A percentile compares a stretch with the other conserved stretches of the same genome.
Evolutionary conservation across 176 grass and related monocot genomes (phyloP).

Genomic region (Carex pumila): DNA sequence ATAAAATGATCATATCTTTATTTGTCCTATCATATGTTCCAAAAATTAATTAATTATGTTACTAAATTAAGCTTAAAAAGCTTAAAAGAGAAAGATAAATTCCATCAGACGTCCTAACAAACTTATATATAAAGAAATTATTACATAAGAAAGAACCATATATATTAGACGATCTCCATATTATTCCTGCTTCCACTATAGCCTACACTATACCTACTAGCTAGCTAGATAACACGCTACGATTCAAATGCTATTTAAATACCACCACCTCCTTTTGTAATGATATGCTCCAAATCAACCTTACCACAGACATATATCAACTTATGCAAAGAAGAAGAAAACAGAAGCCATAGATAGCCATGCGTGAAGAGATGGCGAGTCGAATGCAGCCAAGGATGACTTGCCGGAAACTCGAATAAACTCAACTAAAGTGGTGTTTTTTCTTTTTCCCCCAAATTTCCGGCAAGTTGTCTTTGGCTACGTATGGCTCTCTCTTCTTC

Average conservation of each 20-base stretch:
- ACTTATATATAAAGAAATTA: too few species aligned
- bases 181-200: conserved; percentile 20
- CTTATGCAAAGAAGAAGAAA: background rate
- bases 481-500: too few species aligned
- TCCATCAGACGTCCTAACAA: background rate
- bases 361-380: conserved; percentile 28
- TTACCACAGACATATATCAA: too few species aligned
- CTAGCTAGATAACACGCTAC: background rate
- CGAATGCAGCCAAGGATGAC: conserved; percentile 49
- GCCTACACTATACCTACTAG: background rate
- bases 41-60: background rate
- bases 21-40: too few species aligned
- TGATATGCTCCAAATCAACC: background rate
- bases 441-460: conserved; percentile 5
- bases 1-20: too few species aligned
- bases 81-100: background rate
- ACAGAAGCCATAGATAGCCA: conserved; percentile 5
- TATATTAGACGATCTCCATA: background rate
- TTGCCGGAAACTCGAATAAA: conserved; percentile 19
- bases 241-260: background rate
- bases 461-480: too few species aligned
- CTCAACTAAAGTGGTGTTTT: background rate
- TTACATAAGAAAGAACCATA: background rate
- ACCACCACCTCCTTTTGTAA: background rate
- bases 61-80: background rate